Base-by-base conservation (phyloP, 148 eudicot species). In the Mesembryanthemum crystallinum region DNA sequence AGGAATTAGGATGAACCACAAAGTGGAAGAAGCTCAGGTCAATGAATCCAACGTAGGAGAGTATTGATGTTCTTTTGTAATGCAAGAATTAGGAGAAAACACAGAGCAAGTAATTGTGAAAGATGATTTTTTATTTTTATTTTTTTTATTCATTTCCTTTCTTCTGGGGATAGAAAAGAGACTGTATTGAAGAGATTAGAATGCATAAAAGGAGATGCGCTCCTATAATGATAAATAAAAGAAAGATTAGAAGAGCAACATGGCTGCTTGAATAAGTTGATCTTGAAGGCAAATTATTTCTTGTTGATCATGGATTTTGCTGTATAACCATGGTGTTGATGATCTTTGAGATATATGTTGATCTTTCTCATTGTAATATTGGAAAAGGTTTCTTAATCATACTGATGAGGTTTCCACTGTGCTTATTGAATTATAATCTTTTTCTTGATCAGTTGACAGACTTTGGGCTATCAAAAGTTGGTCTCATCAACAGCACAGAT, bases 401-500 rank as follows among this genome's bases (percentile, higher is more conserved):
- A 49, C 27, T 20, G 49, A 71, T 76, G 39, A 71, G 62, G 29
- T 32, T 5, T 73, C 33, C 39, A 15, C 25, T n/a, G 28, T 35
- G 64, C 33, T 67, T n/a, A 45, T 49, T 70, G 3, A 29, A 29
- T 30, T 55, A 17, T 69, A 77, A 76, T 59, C 51, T 35, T 87
- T 49, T 76, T 24, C 67, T 69, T 79, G 35, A 39, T 72, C 91
- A 95, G 99, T 80, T 95, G 85, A 95, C 99, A 52, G 99, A 95
- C 76, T 95, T 95, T 88, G 99, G 99, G 81, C 96, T 95, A 63
- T 95, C 99, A 71, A 95, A 91, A 83, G 99, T 95, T 85, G 99
- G 99, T 81, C 99, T 95, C 76, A 95, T 95, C 87, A 95, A 95
- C 87, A 95, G 99, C 82, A 95, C 99, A 13, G 99, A 92, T 77